Conservation (phyloP, 345 rosid species). For the Hevea brasiliensis region DNA sequence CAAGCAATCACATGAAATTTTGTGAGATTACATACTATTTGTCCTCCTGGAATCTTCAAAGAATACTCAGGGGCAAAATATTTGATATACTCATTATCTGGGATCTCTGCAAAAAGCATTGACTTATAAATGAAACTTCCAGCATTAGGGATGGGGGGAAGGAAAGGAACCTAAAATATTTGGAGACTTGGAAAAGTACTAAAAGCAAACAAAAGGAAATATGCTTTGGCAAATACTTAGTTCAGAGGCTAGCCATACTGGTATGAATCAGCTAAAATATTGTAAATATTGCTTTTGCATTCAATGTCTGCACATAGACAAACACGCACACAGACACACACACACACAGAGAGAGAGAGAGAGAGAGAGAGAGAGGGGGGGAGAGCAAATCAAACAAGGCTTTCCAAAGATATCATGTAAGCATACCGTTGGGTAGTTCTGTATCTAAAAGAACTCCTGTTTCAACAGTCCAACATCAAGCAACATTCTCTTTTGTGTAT, state of each 20-base stretch:
- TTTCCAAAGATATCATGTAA: background rate
- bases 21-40: constrained; percentile 54
- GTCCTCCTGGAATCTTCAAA: constrained; percentile 80
- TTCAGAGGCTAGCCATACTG: background rate
- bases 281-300: background rate
- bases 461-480: constrained; percentile 97
- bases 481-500: constrained; percentile 96
- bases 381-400: background rate
- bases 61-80: constrained; percentile 85
- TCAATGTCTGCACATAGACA: background rate
- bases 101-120: constrained; percentile 67
- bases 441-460: constrained; percentile 90
- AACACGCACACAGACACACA: too few relatives aligned
- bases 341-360: background rate
- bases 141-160: background rate
- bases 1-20: background rate
- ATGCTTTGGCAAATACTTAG: too few relatives aligned
- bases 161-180: background rate
- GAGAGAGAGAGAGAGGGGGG: background rate
- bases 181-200: background rate
- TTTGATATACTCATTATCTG: constrained; percentile 79
- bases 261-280: background rate
- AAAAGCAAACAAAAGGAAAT: background rate
- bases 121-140: background rate
- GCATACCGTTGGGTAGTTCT: constrained; percentile 83